Base-by-base conservation (phyloP, 148 eudicot species). In the Chenopodium suecicum region DNA sequence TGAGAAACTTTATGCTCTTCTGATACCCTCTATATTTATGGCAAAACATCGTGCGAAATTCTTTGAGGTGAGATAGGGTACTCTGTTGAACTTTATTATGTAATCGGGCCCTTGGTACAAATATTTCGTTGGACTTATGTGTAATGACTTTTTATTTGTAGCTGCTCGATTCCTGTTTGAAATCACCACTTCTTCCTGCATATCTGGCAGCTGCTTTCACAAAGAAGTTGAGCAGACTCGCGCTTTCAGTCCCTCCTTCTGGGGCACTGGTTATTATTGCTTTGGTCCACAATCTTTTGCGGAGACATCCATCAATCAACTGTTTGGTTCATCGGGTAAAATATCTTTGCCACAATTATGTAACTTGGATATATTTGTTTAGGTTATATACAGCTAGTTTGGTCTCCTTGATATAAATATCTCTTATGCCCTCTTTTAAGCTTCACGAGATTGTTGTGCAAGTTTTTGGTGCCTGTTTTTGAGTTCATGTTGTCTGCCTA, bases 161-260 rank as follows among this genome's bases (percentile, higher is more conserved):
- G 99, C 92, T 96, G 78, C 89, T 96, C 82, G 99, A 94, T 87
- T 89, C 94, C 41, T 96, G 98, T 85, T 83, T 96, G 87, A 94
- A 92, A 82, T 96, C 99, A 69, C 90, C 95, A 70, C 97, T 91
- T 79, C 95, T 96, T 85, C 92, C 99, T 41, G 99, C 98, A 81
- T 91, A 96, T 82, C 80, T 92, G 86, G 98, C 95, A 48, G 97
- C 99, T 84, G 93, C 98, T 78, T 96, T 94, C 82, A 86, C 94
- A 78, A 96, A 96, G 90, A 96, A 92, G 82, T 86, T 96, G 90
- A 96, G 99, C 86, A 89, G 98, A 86, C 90, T 96, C 77, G 86
- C 97, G 44, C 92, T 96, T 79, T 73, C 78, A 66, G 95, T 89
- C 73, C 99, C 99, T 80, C 97, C 99, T 60, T 94, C 95, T 37